A percentile compares a stretch with the other conserved stretches of the same genome.
These are phyloP conservation scores for Lotus japonicus DNA, from an alignment of 306 rosid species.

Conservation along the genomic window DNA sequence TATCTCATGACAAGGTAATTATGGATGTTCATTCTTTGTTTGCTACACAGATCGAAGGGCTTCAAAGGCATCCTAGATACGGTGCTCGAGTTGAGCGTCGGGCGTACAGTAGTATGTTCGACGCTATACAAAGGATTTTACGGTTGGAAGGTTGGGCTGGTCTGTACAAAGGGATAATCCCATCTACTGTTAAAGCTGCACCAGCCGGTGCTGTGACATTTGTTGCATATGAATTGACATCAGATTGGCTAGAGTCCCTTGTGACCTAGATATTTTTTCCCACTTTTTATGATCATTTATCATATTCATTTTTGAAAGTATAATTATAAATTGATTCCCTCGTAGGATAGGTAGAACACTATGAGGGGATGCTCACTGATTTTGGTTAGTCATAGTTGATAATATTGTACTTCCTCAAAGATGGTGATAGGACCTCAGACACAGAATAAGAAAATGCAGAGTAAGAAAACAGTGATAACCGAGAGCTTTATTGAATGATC, in stretches of 20 bases:
- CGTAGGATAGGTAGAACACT: constrained; percentile 19
- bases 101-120: constrained; percentile 68
- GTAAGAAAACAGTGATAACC: too few species aligned
- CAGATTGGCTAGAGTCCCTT: constrained; percentile 68
- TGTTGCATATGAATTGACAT: constrained; percentile 74
- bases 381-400: constrained; percentile 8
- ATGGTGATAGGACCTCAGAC: too few species aligned
- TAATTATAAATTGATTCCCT: constrained; percentile 12
- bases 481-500: too few species aligned
- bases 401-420: constrained; percentile 9
- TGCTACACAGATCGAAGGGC: constrained; percentile 76
- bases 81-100: constrained; percentile 76
- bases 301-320: constrained; percentile 29
- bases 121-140: constrained; percentile 60
- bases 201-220: constrained; percentile 94
- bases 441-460: too few species aligned
- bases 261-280: constrained; percentile 31
- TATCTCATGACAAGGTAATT: background rate
- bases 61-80: constrained; percentile 83
- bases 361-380: constrained; percentile 1
- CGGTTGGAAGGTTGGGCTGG: constrained; percentile 76
- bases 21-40: constrained; percentile 7
- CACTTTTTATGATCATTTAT: background rate
- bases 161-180: constrained; percentile 81
- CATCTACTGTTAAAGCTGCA: constrained; percentile 88